A percentile compares a stretch with the other conserved stretches of the same genome.
Conservation (phyloP, 2,329 filamentous ascomycete genomes). For the Biscogniauxia mediterranea region DNA sequence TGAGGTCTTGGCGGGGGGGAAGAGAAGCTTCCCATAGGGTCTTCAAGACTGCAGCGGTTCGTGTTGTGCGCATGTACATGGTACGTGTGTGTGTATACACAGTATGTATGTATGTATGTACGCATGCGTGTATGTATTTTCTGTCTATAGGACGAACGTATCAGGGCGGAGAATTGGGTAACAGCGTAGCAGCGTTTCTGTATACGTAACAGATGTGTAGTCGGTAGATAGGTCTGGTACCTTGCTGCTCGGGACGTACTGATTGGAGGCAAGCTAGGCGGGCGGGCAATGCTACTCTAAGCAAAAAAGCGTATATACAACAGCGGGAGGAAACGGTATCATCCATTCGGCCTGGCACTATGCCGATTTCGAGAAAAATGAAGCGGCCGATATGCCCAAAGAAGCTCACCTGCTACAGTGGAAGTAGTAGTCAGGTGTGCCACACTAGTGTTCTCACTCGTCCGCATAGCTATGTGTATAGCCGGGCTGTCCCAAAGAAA, state of each 20-base stretch:
- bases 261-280: background rate
- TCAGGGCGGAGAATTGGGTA: background rate
- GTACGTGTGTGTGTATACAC: too few species aligned
- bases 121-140: background rate
- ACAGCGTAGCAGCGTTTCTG: background rate
- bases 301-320: background rate
- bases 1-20: background rate
- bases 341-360: background rate
- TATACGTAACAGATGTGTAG: background rate
- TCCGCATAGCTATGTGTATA: background rate
- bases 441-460: background rate
- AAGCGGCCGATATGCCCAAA: background rate
- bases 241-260: background rate
- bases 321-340: background rate
- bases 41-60: background rate
- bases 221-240: background rate
- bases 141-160: background rate
- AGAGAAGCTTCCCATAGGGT: background rate
- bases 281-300: background rate
- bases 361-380: background rate
- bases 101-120: background rate
- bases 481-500: background rate
- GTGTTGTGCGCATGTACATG: background rate
- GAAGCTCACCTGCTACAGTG: background rate
- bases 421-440: background rate